Evolutionary conservation across 164 flowering plant species (phyloP).

Genomic region (Kalanchoe fedtschenkoi): DNA sequence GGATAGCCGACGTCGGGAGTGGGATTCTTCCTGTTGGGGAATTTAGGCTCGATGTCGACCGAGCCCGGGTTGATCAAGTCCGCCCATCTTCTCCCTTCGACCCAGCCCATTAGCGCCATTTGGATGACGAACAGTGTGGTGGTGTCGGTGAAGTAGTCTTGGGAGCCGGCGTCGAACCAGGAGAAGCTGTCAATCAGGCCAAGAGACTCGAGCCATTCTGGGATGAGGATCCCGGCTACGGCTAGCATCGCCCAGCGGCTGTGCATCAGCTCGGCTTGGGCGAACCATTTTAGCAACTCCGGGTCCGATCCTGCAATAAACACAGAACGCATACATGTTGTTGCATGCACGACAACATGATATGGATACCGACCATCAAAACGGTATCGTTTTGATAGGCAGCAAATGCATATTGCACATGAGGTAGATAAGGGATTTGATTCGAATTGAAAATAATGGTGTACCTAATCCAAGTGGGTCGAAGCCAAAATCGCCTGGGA

Average conservation of each 20-base stretch:
- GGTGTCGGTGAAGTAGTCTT: slow-evolving; percentile 63
- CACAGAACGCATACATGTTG: background rate
- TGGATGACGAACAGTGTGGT: slow-evolving; percentile 63
- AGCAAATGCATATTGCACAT: no score
- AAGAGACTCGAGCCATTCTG: slow-evolving; percentile 54
- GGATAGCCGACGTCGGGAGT: slow-evolving; percentile 85
- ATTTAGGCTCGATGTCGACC: slow-evolving; percentile 61
- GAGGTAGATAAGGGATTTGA: no score
- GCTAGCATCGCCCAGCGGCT: slow-evolving; percentile 92
- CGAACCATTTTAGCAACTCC: slow-evolving; percentile 66
- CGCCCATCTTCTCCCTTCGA: slow-evolving; percentile 86
- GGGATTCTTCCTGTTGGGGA: slow-evolving; percentile 46
- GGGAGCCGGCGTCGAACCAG: slow-evolving; percentile 72
- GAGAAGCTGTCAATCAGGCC: slow-evolving; percentile 60
- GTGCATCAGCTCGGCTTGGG: slow-evolving; percentile 84
- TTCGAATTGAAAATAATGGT: background rate
- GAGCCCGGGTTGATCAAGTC: slow-evolving; percentile 65
- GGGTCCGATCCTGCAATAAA: slow-evolving; percentile 60
- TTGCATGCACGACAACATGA: background rate
- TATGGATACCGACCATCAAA: no score
- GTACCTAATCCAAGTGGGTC: slow-evolving; percentile 92
- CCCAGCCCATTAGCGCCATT: slow-evolving; percentile 78
- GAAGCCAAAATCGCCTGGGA: slow-evolving; percentile 95
- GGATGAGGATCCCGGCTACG: slow-evolving; percentile 75
- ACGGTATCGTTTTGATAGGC: no score